Evolutionary conservation across 805 yeast genomes (phyloP), one percentile per base, ranked within the genome.

Genomic region (Cyberlindnera mississippiensis): DNA sequence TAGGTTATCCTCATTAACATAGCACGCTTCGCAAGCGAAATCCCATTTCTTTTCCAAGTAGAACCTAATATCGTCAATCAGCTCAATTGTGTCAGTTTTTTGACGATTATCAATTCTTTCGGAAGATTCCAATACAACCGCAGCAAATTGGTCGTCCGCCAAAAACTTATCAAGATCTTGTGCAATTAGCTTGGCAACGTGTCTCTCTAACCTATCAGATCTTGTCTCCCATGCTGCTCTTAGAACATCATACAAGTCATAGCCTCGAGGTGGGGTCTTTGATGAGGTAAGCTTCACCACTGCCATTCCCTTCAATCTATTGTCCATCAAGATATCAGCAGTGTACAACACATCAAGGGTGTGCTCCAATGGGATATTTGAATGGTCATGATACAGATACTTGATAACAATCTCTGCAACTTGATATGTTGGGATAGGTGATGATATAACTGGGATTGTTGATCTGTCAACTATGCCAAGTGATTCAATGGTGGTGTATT

Each of bases 11-110:
- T 57, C 57, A 9, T 56, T 37, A n/a, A n/a, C n/a, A n/a, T n/a
- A n/a, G n/a, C n/a, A n/a, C n/a, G n/a, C 52, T 32, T 56, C 59
- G 45, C 61, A 46, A 51, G 60, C 54, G 30, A 59, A 56, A 33
- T 46, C 45, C 52, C 56, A 56, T 40, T 52, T 55, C 40, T 51
- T 51, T 1, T 54, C 55, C 35, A 85, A 59, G 49, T 79, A 82
- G 59, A 72, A 85, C 48, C 89, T 67, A 10, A 85, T 80, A 62
- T 85, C 95, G 60, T 85, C 95, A 20, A 85, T 68, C 50, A 85
- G 64, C 53, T 85, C 95, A 55, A 85, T 82, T 1, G 91, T 82
- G 62, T 85, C 95, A 0, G 85, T 81, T 45, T 79, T 86, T 50
- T 85, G 80, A 55, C 93, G 71, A 13, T 58, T 61, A 16, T 71